These are phyloP conservation scores for Sarocladiaceae sp. DNA, from an alignment of 2,329 filamentous ascomycete species.

Conservation along the genomic window DNA sequence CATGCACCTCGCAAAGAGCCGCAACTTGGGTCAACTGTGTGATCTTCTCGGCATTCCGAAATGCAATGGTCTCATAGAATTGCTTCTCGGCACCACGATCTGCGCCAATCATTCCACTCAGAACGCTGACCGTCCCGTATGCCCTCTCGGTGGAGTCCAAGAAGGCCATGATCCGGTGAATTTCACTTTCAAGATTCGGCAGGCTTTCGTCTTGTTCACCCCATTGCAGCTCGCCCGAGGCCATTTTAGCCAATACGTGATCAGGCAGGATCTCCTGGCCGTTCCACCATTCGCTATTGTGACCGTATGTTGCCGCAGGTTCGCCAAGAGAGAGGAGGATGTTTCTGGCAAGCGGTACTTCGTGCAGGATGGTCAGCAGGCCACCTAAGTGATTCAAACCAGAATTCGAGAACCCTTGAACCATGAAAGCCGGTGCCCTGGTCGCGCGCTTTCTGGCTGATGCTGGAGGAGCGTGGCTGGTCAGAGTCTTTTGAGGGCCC, in stretches of 20 bases:
- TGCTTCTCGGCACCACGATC: slow-evolving; percentile 33
- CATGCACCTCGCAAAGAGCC: slow-evolving; percentile 23
- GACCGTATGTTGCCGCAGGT: slow-evolving; percentile 45
- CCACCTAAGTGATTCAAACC: slow-evolving; percentile 43
- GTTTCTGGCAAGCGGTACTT: slow-evolving; percentile 56
- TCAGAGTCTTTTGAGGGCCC: slow-evolving; percentile 20
- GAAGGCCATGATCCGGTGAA: slow-evolving; percentile 61
- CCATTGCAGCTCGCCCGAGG: slow-evolving; percentile 25
- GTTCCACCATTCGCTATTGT: slow-evolving; percentile 58
- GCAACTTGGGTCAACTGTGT: slow-evolving; percentile 29
- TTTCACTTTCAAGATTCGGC: slow-evolving; percentile 44
- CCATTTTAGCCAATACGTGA: slow-evolving; percentile 29
- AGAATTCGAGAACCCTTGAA: slow-evolving; percentile 27
- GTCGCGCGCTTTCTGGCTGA: slow-evolving; percentile 39
- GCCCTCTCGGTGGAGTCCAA: slow-evolving; percentile 56
- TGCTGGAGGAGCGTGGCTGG: slow-evolving; percentile 23
- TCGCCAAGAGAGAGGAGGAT: slow-evolving; percentile 42
- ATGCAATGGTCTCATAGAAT: slow-evolving; percentile 39
- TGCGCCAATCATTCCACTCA: slow-evolving; percentile 35
- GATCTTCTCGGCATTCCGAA: slow-evolving; percentile 20
- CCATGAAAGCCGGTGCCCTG: slow-evolving; percentile 48
- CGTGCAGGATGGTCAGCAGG: slow-evolving; percentile 54
- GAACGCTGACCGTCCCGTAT: slow-evolving; percentile 47
- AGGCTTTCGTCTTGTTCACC: slow-evolving; percentile 22
- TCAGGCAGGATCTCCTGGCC: slow-evolving; percentile 45